Conservation (phyloP, 352 stramenopile genomes). For the Globisporangium splendens region DNA sequence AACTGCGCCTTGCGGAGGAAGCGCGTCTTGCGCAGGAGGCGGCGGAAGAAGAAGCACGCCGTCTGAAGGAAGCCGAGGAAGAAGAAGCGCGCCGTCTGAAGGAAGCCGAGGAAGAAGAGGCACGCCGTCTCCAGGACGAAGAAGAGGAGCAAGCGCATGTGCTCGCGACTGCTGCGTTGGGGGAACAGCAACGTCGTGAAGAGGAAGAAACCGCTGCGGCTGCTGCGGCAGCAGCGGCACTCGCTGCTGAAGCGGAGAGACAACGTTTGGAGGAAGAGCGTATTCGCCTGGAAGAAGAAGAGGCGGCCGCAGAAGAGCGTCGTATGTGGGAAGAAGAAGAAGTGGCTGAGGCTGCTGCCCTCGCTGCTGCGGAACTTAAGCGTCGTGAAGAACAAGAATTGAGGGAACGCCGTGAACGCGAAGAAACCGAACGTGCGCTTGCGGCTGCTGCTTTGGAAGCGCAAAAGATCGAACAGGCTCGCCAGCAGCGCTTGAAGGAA, state of each 20-base stretch:
- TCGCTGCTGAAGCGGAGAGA: slow-evolving; percentile 26
- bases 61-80: not conserved
- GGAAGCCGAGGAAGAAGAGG: slow-evolving; percentile 3
- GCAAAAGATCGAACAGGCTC: slow-evolving; percentile 42
- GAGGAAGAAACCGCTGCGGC: slow-evolving; percentile 31
- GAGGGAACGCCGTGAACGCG: slow-evolving; percentile 16
- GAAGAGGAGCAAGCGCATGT: slow-evolving; percentile 3
- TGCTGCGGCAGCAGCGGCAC: slow-evolving; percentile 14
- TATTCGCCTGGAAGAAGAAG: slow-evolving; percentile 22
- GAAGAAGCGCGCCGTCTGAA: not conserved
- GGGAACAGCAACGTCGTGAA: slow-evolving; percentile 31
- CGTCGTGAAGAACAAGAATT: slow-evolving; percentile 14
- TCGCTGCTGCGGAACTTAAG: slow-evolving; percentile 10
- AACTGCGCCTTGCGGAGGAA: not conserved
- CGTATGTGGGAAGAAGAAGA: slow-evolving; percentile 12
- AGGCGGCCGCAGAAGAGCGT: slow-evolving; percentile 27
- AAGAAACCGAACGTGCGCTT: slow-evolving; percentile 37
- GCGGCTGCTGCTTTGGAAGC: slow-evolving; percentile 40
- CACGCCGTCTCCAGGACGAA: slow-evolving; percentile 1
- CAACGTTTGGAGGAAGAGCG: slow-evolving; percentile 29
- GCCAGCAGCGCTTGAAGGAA: slow-evolving; percentile 44
- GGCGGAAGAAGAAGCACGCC: not conserved
- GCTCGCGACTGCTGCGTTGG: slow-evolving; percentile 6
- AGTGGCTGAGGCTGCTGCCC: slow-evolving; percentile 7
- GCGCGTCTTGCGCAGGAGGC: slow-evolving; percentile 1